Evolutionary conservation across 2,329 filamentous ascomycete species (phyloP).

Genomic region (Dactylellina haptotyla): DNA sequence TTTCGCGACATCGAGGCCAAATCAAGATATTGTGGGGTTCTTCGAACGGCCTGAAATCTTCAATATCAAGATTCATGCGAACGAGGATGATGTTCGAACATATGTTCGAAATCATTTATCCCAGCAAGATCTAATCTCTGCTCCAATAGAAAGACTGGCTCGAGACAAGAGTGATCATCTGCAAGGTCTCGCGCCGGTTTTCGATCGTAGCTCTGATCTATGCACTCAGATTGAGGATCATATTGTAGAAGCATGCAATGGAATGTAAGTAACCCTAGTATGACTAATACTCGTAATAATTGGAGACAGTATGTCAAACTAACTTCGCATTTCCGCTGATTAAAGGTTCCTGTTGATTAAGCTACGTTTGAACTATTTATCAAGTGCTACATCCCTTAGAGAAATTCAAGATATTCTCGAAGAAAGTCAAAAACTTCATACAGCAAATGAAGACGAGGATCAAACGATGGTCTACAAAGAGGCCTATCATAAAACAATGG

Average conservation of each 20-base stretch:
- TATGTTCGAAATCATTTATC: neutral
- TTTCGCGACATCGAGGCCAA: slow-evolving; percentile 54
- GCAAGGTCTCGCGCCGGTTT: no score
- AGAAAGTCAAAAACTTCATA: neutral
- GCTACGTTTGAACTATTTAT: neutral
- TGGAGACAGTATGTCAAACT: no score
- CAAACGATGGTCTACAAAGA: neutral
- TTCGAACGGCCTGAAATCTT: neutral
- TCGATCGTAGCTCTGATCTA: no score
- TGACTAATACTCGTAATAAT: no score
- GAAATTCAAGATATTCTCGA: slow-evolving; percentile 60
- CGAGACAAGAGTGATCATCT: no score
- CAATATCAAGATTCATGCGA: neutral
- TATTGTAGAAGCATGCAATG: no score
- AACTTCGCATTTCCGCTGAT: neutral
- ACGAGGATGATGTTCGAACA: slow-evolving; percentile 5
- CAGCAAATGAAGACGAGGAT: no score
- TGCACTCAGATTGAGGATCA: no score
- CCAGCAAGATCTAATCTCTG: no score
- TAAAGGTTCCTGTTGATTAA: slow-evolving; percentile 8
- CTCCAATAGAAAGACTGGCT: no score
- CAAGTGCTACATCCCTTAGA: neutral
- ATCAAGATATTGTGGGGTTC: slow-evolving; percentile 55
- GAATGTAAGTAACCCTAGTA: no score
- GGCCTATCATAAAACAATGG: slow-evolving; percentile 12